Conservation (phyloP, 306 rosid species). For the Leucaena leucocephala region DNA sequence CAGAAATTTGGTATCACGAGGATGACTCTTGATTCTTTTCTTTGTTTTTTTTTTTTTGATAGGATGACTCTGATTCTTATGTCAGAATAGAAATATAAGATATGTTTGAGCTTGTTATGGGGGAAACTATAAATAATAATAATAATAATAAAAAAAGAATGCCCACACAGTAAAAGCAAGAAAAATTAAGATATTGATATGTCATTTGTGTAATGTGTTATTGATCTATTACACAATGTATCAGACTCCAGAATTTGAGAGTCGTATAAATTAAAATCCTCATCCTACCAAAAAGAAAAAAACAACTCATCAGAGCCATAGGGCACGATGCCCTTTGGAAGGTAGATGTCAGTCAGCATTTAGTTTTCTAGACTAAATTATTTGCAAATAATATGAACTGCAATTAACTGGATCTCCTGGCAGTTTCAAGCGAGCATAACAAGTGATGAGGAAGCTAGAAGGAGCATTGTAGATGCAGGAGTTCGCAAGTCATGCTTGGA, state of each 20-base stretch:
- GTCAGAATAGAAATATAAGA: not conserved
- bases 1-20: not conserved
- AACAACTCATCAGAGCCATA: not conserved
- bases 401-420: slow-evolving; percentile 15
- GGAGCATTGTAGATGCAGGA: slow-evolving; percentile 68
- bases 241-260: not conserved
- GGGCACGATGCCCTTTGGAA: not conserved
- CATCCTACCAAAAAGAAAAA: not conserved
- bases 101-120: not conserved
- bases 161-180: not conserved
- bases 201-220: not conserved
- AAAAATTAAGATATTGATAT: not conserved
- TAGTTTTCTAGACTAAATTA: not conserved
- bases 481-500: slow-evolving; percentile 63
- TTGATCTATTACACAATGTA: not conserved
- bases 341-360: slow-evolving; percentile 14
- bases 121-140: not conserved
- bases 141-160: not conserved
- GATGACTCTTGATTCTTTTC: not conserved
- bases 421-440: slow-evolving; percentile 77
- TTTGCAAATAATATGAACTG: slow-evolving; percentile 3
- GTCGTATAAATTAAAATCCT: not conserved
- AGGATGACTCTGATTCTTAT: no score
- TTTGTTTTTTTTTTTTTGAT: no score
- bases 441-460: slow-evolving; percentile 61